Evolutionary conservation across 1,284 basidiomycete genomes (phyloP), one percentile per base, ranked within the genome.

Genomic region (Pterulicium gracile): DNA sequence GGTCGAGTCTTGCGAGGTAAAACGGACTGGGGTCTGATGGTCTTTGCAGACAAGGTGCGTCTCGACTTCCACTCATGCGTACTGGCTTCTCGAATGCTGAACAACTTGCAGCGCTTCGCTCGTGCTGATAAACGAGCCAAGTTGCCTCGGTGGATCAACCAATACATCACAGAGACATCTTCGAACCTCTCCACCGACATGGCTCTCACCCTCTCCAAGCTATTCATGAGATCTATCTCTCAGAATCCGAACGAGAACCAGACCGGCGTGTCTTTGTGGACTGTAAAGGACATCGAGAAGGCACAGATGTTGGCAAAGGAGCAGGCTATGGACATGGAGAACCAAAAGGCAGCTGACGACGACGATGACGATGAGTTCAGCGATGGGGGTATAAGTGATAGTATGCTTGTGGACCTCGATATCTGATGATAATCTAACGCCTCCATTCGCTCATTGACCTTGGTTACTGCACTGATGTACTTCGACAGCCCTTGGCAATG

Each of bases 1-100:
- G 96, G 96, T 24, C 90, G 96, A 58, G 96, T 96, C 20, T 65
- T 99, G 61, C 82, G 96, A 47, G 95, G 95, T 54, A 99, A 99
- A 72, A 98, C 95, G 1, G 96, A 99, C 65, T 99, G 96, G 87
- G 96, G 96, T 39, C 66, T 99, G 57, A 98, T 99, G 96, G 83
- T 98, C 13, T 98, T 99, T 65, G 96, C 96, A 0, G 96, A 99
- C 67, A 97, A 94, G 79, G 92, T 90, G 47, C 42, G 72, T 60
- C n/a, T 24, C 7, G 18, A 23, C 24, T 27, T 27, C 21, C 47
- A 24, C 46, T 32, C 20, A 43, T 18, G 18, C n/a, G n/a, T n/a
- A n/a, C n/a, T n/a, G 12, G 13, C 15, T 43, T 14, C n/a, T 47
- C 22, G 40, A 19, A 24, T 3, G 27, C 21, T 34, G 20, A 24